Evolutionary conservation across 768 basidiomycete genomes (phyloP).

Genomic region (Dacryopinax spathularia): DNA sequence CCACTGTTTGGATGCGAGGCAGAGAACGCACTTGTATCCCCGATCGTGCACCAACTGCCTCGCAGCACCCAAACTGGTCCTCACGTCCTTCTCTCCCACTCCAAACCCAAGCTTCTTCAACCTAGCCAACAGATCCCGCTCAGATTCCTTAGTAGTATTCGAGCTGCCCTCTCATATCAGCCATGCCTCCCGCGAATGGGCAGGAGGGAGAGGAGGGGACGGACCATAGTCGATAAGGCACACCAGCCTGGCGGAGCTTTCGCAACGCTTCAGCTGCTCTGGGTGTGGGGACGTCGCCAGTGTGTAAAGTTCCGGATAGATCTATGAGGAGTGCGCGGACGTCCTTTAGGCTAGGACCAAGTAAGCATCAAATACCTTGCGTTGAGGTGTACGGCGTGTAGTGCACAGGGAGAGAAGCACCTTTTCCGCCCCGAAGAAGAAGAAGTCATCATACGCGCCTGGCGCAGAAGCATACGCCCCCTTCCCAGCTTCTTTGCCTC

Average conservation of each 20-base stretch:
- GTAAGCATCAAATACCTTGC: too few relatives aligned
- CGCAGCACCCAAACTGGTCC: constrained; percentile 53
- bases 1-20: background rate
- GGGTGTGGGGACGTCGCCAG: constrained; percentile 36
- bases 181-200: too few relatives aligned
- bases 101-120: constrained; percentile 40
- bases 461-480: too few relatives aligned
- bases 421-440: too few relatives aligned
- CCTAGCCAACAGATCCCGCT: constrained; percentile 28
- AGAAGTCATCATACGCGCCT: too few relatives aligned
- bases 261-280: constrained; percentile 35
- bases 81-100: constrained; percentile 33
- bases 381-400: too few relatives aligned
- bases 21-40: constrained; percentile 25
- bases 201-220: background rate
- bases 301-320: constrained; percentile 51
- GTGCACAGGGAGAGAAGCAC: too few relatives aligned
- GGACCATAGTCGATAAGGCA: constrained; percentile 32
- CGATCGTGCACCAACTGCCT: constrained; percentile 30
- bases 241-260: constrained; percentile 19
- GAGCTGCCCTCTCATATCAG: constrained; percentile 34
- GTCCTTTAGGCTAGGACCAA: constrained; percentile 9
- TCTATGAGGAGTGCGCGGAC: constrained; percentile 47
- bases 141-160: constrained; percentile 56
- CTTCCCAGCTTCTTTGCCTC: too few relatives aligned